Conservation (phyloP, 768 basidiomycete species). For the Xerocomus spinulosus region DNA sequence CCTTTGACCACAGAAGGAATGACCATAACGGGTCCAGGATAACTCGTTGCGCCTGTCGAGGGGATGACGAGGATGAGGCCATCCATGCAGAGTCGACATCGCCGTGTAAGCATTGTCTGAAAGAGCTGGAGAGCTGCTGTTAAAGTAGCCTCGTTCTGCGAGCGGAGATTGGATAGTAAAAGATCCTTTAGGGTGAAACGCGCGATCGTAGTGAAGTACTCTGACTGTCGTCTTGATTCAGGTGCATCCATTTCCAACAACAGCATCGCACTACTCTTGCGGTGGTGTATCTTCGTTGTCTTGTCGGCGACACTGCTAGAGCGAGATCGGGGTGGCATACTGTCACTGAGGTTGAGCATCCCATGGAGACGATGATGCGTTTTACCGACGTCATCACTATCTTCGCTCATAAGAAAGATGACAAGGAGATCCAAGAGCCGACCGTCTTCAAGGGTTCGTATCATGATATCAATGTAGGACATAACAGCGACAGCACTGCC, state of each 20-base stretch:
- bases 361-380: constrained; percentile 38
- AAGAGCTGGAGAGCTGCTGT: constrained; percentile 80
- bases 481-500: constrained; percentile 96
- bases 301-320: constrained; percentile 32
- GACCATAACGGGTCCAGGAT: constrained; percentile 54
- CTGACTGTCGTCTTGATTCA: constrained; percentile 61
- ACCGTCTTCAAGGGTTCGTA: constrained; percentile 66
- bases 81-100: constrained; percentile 60
- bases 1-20: constrained; percentile 16
- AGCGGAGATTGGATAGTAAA: constrained; percentile 72
- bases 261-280: constrained; percentile 89
- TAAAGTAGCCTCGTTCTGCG: constrained; percentile 56
- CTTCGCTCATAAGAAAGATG: constrained; percentile 79
- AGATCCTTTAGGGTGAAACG: constrained; percentile 92
- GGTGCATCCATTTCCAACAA: constrained; percentile 83
- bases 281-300: constrained; percentile 46
- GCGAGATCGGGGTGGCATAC: constrained; percentile 32
- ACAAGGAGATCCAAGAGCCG: constrained; percentile 68
- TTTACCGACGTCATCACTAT: constrained; percentile 63
- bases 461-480: constrained; percentile 89
- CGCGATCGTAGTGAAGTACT: constrained; percentile 83
- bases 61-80: constrained; percentile 66
- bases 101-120: constrained; percentile 65
- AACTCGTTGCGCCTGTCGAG: constrained; percentile 71
- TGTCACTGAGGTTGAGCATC: constrained; percentile 39